Evolutionary conservation across 148 eudicot species (phyloP).

Genomic region (Agrostemma githago): DNA sequence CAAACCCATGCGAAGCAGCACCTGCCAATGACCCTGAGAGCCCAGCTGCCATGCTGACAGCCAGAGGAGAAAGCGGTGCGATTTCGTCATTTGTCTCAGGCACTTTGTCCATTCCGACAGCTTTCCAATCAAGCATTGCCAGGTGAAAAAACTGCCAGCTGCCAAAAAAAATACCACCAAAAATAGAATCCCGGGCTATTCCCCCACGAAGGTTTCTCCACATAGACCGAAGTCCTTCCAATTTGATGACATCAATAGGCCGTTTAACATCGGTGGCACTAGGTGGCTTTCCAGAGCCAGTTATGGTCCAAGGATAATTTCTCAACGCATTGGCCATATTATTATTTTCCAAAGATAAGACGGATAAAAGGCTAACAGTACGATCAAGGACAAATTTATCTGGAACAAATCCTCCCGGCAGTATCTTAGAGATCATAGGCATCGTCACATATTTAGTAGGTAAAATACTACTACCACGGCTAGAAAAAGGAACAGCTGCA

Average conservation of each 20-base stretch:
- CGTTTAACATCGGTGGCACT: conserved; percentile 56
- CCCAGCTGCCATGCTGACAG: conserved; percentile 77
- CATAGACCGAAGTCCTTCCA: conserved; percentile 79
- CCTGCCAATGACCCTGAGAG: conserved; percentile 85
- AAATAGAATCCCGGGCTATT: conserved; percentile 67
- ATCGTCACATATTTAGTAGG: conserved; percentile 25
- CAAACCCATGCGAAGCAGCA: conserved; percentile 88
- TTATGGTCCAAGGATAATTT: conserved; percentile 94
- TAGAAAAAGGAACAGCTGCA: conserved; percentile 48
- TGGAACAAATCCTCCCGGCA: conserved; percentile 49
- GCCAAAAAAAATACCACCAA: conserved; percentile 80
- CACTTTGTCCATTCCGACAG: conserved; percentile 68
- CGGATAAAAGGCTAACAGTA: conserved; percentile 59
- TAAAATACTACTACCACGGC: conserved; percentile 14
- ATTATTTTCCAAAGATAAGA: conserved; percentile 42
- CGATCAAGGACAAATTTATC: conserved; percentile 53
- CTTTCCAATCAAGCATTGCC: conserved; percentile 77
- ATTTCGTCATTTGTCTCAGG: conserved; percentile 68
- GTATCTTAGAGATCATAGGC: conserved; percentile 48
- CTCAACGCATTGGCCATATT: conserved; percentile 52
- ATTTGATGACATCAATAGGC: conserved; percentile 47
- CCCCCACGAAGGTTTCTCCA: conserved; percentile 87
- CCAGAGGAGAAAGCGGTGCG: conserved; percentile 73
- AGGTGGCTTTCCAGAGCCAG: conserved; percentile 90
- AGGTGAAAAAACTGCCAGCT: conserved; percentile 75